Evolutionary conservation across 768 basidiomycete genomes (phyloP).

Genomic region (Mycena maculata): DNA sequence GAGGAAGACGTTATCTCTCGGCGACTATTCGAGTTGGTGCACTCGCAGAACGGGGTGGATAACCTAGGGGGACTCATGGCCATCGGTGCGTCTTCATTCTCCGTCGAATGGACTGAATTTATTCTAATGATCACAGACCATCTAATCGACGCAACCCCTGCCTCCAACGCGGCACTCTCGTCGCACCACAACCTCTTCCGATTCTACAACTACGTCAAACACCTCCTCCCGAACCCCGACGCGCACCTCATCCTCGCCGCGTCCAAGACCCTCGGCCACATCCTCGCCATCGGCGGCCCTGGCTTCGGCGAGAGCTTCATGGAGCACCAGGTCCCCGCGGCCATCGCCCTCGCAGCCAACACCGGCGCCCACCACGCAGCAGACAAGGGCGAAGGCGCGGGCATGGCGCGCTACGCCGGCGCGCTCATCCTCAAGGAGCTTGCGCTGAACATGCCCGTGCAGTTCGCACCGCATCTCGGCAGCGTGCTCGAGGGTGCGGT

Average conservation of each 20-base stretch:
- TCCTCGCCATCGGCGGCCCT: constrained; percentile 68
- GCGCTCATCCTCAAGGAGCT: constrained; percentile 81
- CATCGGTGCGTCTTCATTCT: constrained; percentile 60
- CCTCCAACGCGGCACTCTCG: constrained; percentile 66
- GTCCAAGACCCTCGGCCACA: constrained; percentile 74
- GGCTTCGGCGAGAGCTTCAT: constrained; percentile 74
- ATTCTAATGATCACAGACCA: constrained; percentile 50
- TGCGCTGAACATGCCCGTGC: constrained; percentile 71
- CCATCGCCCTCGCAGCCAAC: constrained; percentile 65
- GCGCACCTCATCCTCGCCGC: constrained; percentile 80
- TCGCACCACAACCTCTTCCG: constrained; percentile 67
- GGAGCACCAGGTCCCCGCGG: constrained; percentile 69
- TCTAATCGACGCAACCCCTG: constrained; percentile 69
- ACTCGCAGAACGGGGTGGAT: constrained; percentile 68
- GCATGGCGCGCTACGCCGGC: constrained; percentile 76
- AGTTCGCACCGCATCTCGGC: constrained; percentile 73
- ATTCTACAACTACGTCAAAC: constrained; percentile 75
- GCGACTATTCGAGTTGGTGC: constrained; percentile 69
- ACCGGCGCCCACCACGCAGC: constrained; percentile 49
- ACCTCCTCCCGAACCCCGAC: constrained; percentile 74
- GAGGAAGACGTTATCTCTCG: constrained; percentile 70
- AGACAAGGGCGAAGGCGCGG: constrained; percentile 40
- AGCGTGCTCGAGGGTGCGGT: constrained; percentile 79
- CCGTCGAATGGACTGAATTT: not conserved
- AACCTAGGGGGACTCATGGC: constrained; percentile 75